phyloP scores from a whole-genome alignment of 495 filamentous ascomycete species.

The Geoglossum glabrum region DNA sequence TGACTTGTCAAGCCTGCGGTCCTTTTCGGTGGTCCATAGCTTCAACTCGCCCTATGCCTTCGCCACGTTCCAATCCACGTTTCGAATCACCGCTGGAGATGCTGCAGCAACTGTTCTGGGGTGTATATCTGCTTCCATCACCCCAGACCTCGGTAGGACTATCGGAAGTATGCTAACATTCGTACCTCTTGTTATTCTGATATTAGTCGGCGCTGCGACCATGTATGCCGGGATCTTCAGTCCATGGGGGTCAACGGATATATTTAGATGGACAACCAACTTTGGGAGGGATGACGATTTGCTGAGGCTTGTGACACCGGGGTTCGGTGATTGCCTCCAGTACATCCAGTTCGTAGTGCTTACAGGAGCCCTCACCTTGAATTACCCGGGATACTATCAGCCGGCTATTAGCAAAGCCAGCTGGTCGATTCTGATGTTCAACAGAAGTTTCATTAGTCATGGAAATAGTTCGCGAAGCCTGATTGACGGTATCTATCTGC shows the following conservation, averaged over 20 bases:
- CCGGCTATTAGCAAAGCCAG: conserved; percentile 68
- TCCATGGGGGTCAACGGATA: conserved; percentile 79
- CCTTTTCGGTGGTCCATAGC: conserved; percentile 57
- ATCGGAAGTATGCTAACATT: conserved; percentile 52
- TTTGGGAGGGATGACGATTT: conserved; percentile 88
- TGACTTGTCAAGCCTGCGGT: conserved; percentile 33
- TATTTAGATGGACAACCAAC: conserved; percentile 88
- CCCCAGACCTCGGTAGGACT: conserved; percentile 49
- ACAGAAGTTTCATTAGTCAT: conserved; percentile 63
- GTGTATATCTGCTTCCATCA: conserved; percentile 62
- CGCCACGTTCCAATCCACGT: conserved; percentile 49
- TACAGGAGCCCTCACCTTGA: conserved; percentile 64
- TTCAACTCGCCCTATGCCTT: conserved; percentile 72
- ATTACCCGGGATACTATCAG: conserved; percentile 89
- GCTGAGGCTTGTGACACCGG: conserved; percentile 79
- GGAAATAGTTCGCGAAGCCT: conserved; percentile 39
- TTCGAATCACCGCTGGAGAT: conserved; percentile 60
- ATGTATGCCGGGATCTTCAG: conserved; percentile 68
- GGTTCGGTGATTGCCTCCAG: conserved; percentile 91
- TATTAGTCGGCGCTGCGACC: conserved; percentile 64
- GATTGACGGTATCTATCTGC: conserved; percentile 70
- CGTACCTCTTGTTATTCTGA: conserved; percentile 55
- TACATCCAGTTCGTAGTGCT: conserved; percentile 89
- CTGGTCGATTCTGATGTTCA: conserved; percentile 87
- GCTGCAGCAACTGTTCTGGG: conserved; percentile 36